phyloP scores from a whole-genome alignment of 805 yeast genomes.

The Soucietia sequanensis region DNA sequence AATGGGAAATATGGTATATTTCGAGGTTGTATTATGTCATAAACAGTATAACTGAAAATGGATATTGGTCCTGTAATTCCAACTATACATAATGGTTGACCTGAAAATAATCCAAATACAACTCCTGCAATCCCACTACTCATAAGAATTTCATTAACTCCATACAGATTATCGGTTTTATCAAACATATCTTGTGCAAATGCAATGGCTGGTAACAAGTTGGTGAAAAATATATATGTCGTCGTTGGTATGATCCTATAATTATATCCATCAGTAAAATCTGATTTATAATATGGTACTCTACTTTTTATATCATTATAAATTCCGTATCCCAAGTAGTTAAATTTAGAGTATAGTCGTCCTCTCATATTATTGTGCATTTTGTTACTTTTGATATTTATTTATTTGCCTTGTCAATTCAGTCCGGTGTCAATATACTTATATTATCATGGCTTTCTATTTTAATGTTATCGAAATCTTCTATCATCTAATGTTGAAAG shows the following conservation, averaged over 20 bases:
- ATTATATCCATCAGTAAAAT: constrained; percentile 79
- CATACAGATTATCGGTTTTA: constrained; percentile 81
- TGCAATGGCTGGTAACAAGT: constrained; percentile 88
- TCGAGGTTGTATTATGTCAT: constrained; percentile 59
- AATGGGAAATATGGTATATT: constrained; percentile 73
- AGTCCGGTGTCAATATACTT: neutral
- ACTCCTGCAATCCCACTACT: constrained; percentile 87
- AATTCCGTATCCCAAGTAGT: constrained; percentile 49
- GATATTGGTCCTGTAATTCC: constrained; percentile 97
- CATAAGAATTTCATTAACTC: constrained; percentile 85
- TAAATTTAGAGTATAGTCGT: constrained; percentile 4
- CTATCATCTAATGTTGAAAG: neutral
- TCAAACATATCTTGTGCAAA: constrained; percentile 98
- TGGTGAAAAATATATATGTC: constrained; percentile 82
- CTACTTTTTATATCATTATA: constrained; percentile 49
- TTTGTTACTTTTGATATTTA: neutral
- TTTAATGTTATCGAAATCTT: neutral
- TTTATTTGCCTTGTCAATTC: neutral
- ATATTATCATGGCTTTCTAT: neutral
- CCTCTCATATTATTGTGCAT: neutral
- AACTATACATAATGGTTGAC: constrained; percentile 92
- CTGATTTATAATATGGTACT: constrained; percentile 69
- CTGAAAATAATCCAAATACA: constrained; percentile 79
- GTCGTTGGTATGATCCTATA: constrained; percentile 88
- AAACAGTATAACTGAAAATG: constrained; percentile 89